A percentile compares a stretch with the other conserved stretches of the same genome.
Conservation (phyloP, 306 rosid genomes). For the Cicer yamashitae region DNA sequence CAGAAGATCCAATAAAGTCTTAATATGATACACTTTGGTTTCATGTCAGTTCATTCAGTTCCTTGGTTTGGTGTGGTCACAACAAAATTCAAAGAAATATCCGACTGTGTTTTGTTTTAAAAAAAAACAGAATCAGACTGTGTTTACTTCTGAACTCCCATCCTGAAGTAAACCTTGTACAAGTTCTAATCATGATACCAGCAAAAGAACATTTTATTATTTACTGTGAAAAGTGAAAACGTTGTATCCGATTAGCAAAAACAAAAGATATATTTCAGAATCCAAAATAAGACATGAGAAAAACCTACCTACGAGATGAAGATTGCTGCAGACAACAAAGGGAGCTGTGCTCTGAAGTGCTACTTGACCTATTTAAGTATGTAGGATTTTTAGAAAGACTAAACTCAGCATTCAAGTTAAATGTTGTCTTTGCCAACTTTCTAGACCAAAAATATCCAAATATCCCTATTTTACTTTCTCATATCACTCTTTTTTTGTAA, state of each 20-base stretch:
- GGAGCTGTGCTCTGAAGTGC: too few relatives aligned
- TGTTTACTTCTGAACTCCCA: slow-evolving; percentile 24
- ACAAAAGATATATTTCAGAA: background rate
- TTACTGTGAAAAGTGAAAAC: background rate
- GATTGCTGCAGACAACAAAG: background rate
- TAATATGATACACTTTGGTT: slow-evolving; percentile 46
- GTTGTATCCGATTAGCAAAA: background rate
- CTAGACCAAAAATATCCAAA: too few relatives aligned
- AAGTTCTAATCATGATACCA: background rate
- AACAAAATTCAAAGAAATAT: background rate
- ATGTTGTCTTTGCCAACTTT: background rate
- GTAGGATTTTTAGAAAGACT: too few relatives aligned
- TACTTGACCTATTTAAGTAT: too few relatives aligned
- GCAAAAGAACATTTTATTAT: background rate
- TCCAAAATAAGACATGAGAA: background rate
- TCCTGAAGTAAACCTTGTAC: background rate
- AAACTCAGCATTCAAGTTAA: background rate
- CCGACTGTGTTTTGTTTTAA: too few relatives aligned
- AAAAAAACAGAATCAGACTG: slow-evolving; percentile 1
- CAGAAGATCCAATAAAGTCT: background rate
- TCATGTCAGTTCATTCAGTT: slow-evolving; percentile 52
- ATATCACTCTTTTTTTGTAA: background rate
- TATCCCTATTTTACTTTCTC: background rate
- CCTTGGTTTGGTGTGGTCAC: slow-evolving; percentile 48
- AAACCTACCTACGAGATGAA: background rate